phyloP scores from a whole-genome alignment of 805 yeast genomes.

The Nakazawaea ernobii region DNA sequence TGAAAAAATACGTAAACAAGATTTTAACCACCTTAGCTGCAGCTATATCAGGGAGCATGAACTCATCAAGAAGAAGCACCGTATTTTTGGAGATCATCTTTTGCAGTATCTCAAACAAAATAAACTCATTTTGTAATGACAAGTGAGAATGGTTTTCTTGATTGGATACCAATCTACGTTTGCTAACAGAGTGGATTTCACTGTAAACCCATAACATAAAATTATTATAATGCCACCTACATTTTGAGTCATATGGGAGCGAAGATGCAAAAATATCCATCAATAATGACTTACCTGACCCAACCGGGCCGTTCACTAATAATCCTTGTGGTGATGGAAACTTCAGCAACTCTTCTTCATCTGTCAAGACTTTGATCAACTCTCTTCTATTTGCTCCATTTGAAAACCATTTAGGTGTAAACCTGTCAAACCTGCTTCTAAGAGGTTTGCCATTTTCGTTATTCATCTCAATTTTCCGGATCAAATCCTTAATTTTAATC shows the following conservation, averaged over 20 bases:
- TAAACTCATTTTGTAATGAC: conserved; percentile 54
- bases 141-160: conserved; percentile 25
- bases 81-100: conserved; percentile 55
- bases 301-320: conserved; percentile 59
- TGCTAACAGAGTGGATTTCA: conserved; percentile 52
- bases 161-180: conserved; percentile 31
- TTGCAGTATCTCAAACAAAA: conserved; percentile 61
- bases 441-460: conserved; percentile 13
- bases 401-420: conserved; percentile 25
- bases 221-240: conserved; percentile 67
- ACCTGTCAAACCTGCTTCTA: conserved; percentile 22
- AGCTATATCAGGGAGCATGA: conserved; percentile 73
- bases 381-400: conserved; percentile 23
- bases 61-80: conserved; percentile 62
- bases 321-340: conserved; percentile 62
- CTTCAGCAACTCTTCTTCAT: conserved; percentile 53
- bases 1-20: conserved; percentile 63
- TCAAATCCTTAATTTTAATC: conserved; percentile 34
- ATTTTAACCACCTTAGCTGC: conserved; percentile 64
- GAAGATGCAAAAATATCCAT: conserved; percentile 67
- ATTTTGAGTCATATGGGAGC: conserved; percentile 56
- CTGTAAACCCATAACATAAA: conserved; percentile 64
- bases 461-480: conserved; percentile 28
- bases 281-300: conserved; percentile 70
- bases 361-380: conserved; percentile 44